phyloP scores from a whole-genome alignment of 2,329 filamentous ascomycete species.

The Teratosphaeria zuluensis region DNA sequence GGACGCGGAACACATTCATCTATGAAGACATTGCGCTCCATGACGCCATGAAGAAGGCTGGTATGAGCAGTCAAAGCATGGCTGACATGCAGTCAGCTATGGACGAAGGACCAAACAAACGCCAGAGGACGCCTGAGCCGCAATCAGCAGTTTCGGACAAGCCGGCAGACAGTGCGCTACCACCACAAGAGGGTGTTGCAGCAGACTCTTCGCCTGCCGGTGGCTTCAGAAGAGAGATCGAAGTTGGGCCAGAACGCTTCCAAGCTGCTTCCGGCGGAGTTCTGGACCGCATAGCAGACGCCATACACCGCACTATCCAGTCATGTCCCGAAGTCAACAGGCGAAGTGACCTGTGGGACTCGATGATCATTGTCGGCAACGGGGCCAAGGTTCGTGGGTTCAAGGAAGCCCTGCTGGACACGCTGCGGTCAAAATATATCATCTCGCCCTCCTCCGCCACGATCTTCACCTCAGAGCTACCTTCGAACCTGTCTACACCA shows the following conservation, averaged over 20 bases:
- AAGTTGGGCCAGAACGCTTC: slow-evolving; percentile 68
- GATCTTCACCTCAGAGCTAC: slow-evolving; percentile 94
- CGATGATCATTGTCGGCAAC: slow-evolving; percentile 82
- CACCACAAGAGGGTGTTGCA: slow-evolving; percentile 9
- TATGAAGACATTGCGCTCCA: slow-evolving; percentile 58
- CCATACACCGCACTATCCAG: slow-evolving; percentile 75
- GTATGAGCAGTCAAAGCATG: slow-evolving; percentile 36
- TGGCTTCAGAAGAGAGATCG: slow-evolving; percentile 51
- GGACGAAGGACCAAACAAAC: slow-evolving; percentile 35
- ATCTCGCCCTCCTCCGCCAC: slow-evolving; percentile 87
- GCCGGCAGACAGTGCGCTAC: slow-evolving; percentile 21
- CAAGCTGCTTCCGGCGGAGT: slow-evolving; percentile 55
- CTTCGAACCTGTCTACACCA: slow-evolving; percentile 86
- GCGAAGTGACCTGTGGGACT: slow-evolving; percentile 83
- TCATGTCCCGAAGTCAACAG: slow-evolving; percentile 76
- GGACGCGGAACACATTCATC: slow-evolving; percentile 59
- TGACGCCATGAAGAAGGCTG: slow-evolving; percentile 44
- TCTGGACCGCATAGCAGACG: slow-evolving; percentile 72
- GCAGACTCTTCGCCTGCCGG: slow-evolving; percentile 8
- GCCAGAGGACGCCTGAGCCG: slow-evolving; percentile 29
- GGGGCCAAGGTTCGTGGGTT: slow-evolving; percentile 67
- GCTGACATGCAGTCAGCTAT: slow-evolving; percentile 45
- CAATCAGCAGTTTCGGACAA: slow-evolving; percentile 25
- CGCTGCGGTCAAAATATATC: slow-evolving; percentile 70
- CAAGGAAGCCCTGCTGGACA: slow-evolving; percentile 76